Base-by-base conservation (phyloP, 352 stramenopile genomes). In the Phytophthora macrochlamydospora region DNA sequence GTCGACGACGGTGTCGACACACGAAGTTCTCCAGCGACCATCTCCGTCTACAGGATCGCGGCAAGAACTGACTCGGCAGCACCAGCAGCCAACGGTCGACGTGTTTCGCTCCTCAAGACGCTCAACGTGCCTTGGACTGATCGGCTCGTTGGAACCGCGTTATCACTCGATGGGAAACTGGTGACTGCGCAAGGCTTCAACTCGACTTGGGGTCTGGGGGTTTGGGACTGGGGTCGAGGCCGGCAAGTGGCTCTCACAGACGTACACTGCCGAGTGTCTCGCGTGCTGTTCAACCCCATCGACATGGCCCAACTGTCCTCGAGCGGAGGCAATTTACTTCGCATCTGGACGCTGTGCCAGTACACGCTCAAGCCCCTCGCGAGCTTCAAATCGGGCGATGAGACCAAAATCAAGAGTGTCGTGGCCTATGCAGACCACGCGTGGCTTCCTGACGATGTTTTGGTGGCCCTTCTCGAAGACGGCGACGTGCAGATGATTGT, bases 221-320 rank as follows among this genome's bases (percentile, higher is more conserved):
- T 94, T 2, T 94, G 83, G 84, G 86, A 94, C 59, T 94, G 86
- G 86, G 75, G 71, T n/a, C 77, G 83, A 3, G 81, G 79, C 9
- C 68, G 86, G 1, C 81, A 91, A 66, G 61, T 94, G 11, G 84
- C 86, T 5, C 54, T 79, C 28, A 69, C 62, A 1, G 83, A 92
- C 7, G 81, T 92, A n/a, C 83, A 93, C 43, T 87, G 69, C 58
- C 78, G 87, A 31, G 84, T 93, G 37, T 85, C 84, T 48, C 74
- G 86, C 32, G 81, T 93, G 24, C 81, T 74, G 18, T 94, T 94
- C 51, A 94, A 94, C 60, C 56, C 73, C 14, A 79, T 92, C 43
- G 86, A 94, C 58, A 89, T 93, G 77, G 86, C 82, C 3, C 84
- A 94, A 65, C 46, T 94, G 7, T 92, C 86, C 18, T 90, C 84